Evolutionary conservation across 768 basidiomycete genomes (phyloP).

Genomic region (Lactarius hengduanensis): DNA sequence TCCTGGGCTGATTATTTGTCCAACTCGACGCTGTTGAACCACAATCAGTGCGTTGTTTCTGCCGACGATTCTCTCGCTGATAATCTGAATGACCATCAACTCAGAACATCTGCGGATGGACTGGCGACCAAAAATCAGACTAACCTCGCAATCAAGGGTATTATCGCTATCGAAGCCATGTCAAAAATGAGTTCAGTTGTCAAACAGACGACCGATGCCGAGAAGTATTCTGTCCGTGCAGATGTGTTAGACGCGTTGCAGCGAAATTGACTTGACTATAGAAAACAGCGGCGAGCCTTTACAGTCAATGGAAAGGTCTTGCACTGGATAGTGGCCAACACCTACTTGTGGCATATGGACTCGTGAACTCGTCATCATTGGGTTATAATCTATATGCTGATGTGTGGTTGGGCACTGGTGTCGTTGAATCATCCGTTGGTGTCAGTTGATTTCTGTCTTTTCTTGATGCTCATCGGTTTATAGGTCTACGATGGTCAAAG

Average conservation of each 20-base stretch:
- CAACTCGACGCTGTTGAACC: no score
- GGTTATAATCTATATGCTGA: conserved; percentile 65
- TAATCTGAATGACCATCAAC: neutral
- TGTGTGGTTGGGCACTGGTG: conserved; percentile 50
- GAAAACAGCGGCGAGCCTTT: neutral
- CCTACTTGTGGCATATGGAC: conserved; percentile 8
- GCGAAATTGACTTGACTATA: neutral
- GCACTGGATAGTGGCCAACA: conserved; percentile 13
- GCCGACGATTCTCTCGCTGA: conserved; percentile 16
- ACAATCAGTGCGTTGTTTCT: no score
- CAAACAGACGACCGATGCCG: conserved; percentile 26
- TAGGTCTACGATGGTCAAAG: conserved; percentile 16
- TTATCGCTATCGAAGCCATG: conserved; percentile 65
- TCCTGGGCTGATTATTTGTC: no score
- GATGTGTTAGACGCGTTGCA: no score
- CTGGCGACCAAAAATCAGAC: conserved; percentile 51
- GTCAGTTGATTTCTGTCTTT: neutral
- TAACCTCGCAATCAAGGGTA: conserved; percentile 72
- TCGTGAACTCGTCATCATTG: conserved; percentile 48
- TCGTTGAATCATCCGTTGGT: conserved; percentile 40
- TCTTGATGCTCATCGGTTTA: neutral
- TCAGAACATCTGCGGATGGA: conserved; percentile 24
- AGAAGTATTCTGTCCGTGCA: conserved; percentile 33
- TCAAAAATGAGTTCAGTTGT: conserved; percentile 45
- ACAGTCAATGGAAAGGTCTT: conserved; percentile 19